Evolutionary conservation across 495 filamentous ascomycete genomes (phyloP), one percentile per base, ranked within the genome.

Genomic region (Trichoderma gamsii): DNA sequence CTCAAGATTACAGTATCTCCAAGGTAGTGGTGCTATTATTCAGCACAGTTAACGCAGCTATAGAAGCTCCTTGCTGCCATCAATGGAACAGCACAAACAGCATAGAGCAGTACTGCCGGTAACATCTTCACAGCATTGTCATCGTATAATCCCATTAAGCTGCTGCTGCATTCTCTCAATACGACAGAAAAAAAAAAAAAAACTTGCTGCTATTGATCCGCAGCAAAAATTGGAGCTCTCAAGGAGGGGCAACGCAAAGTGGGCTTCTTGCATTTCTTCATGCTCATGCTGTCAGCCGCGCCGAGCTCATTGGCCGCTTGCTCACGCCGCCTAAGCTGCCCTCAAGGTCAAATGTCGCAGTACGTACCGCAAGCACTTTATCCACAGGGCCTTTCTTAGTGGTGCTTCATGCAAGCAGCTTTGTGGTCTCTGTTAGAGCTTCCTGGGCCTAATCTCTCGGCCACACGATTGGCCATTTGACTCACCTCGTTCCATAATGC

Each of bases 191-290:
- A 44, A 46, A 46, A 25, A 25, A 56, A 25, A 56, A 56, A 56
- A 56, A 56, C 51, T 56, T 21, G n/a, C 51, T 56, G 51, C 43
- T 15, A 46, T 46, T 46, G 18, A 46, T 46, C 43, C 43, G 43
- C 43, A 46, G 43, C 43, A 46, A 46, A 46, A 38, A 46, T 15
- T n/a, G n/a, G n/a, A 23, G 51, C 16, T 11, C 21, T 56, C 1
- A n/a, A 56, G 51, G 51, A 56, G 51, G 51, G 51, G 51, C 51
- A 56, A 49, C 21, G 51, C 51, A 56, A 49, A 23, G 51, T 56
- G 51, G 51, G n/a, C 18, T 23, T 23, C 4, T n/a, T 56, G 51
- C 51, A 56, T 56, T 29, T 29, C 35, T 38, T 38, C 35, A 38
- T 9, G 51, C 21, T 56, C 51, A 56, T 56, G 51, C 51, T 25